Evolutionary conservation across 768 basidiomycete species (phyloP), one percentile per base, ranked within the genome.

Genomic region (Hortiboletus campestris): DNA sequence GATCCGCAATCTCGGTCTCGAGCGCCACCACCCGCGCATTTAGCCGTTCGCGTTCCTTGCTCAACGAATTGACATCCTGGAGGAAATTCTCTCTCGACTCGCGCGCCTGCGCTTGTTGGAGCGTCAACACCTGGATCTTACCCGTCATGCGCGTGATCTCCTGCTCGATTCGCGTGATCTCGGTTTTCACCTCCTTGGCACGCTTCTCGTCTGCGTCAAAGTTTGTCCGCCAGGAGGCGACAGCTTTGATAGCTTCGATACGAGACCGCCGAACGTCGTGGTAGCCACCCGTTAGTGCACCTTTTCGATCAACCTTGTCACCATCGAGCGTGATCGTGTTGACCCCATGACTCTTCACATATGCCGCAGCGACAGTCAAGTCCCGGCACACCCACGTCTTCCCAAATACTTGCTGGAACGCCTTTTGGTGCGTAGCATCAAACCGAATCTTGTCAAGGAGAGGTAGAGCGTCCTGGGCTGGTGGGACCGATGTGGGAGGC

Each of bases 261-360:
- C 97, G 84, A 10, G 93, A 95, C 44, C 91, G 80, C 12, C 91
- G 84, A 25, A 94, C 79, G 69, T 98, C 97, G 70, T 98, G 91
- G 72, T 91, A 99, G 1, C 97, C 97, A 53, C 97, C 97, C 0
- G 95, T 98, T 46, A 99, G 74, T 2, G 95, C 86, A 58, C 97
- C 97, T 69, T 96, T 98, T 49, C 94, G 83, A 69, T 99, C 97
- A 50, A 96, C 94, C 67, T 93, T 94, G 78, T 99, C 97, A 46
- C 97, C 97, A 62, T 96, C 95, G 38, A 97, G 82, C 2, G 97
- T 99, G 72, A 98, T 98, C 20, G 94, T 94, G 73, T 96, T 98
- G 68, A 98, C 88, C 2, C 87, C 87, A 67, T 98, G 94, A 63
- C 87, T 90, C 71, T 96, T 89, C 47, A 95, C 93, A 70, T 97